Evolutionary conservation across 2,329 filamentous ascomycete genomes (phyloP), one percentile per base, ranked within the genome.

Genomic region (Phaeosphaeriaceae sp.): DNA sequence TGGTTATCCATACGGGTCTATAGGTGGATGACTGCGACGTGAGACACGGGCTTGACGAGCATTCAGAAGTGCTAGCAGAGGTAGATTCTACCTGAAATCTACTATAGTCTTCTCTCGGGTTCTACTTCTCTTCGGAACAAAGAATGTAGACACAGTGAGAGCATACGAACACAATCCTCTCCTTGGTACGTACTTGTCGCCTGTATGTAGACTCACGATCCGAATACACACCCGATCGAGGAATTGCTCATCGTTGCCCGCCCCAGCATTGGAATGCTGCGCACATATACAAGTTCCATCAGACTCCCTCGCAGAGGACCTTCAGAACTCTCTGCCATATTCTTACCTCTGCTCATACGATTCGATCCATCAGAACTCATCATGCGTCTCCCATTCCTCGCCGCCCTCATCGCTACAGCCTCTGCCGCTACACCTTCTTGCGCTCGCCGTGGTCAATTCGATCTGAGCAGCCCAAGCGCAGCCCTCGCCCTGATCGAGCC

Each of bases 21-120:
- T 57, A 48, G 21, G 56, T 59, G 19, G 53, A 61, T 49, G 50
- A 53, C 7, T 56, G 59, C 1, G 55, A 54, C n/a, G 48, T 61
- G 7, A 47, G 51, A 7, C 44, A 36, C n/a, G 59, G 56, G 59
- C 31, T 61, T 21, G 53, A 61, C 11, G 53, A 53, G 7, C 50
- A 61, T 46, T 21, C 25, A 33, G 24, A 20, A 11, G 25, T 48
- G 3, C n/a, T 27, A 3, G 46, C 24, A 33, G 46, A 11, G 19
- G 24, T 48, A 6, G 46, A 33, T 33, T 47, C 10, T 47, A 24
- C 45, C 17, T 47, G 10, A 25, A 25, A 5, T 36, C 13, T 15
- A 36, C 31, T 11, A 11, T 13, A 11, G 13, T 36, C 7, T 11
- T 36, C 13, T 15, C 6, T 11, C 9, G 13, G 13, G 11, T 11